Evolutionary conservation across 2,329 filamentous ascomycete genomes (phyloP).

Genomic region (Trichophyton equinum): DNA sequence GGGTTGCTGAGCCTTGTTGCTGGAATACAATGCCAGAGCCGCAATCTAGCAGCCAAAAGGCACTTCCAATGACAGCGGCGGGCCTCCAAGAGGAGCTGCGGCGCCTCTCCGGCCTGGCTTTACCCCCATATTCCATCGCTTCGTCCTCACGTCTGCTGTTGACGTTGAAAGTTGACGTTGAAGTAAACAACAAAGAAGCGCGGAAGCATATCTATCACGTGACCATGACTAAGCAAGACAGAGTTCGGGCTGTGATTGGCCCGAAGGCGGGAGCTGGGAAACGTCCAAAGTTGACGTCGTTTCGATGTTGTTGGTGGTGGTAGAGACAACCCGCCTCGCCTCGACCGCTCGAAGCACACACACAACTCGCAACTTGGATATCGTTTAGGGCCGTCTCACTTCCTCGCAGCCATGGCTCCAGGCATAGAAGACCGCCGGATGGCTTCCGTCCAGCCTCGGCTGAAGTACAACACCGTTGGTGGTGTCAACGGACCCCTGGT

Average conservation of each 20-base stretch:
- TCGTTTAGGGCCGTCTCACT: background rate
- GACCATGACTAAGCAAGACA: background rate
- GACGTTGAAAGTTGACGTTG: background rate
- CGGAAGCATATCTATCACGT: background rate
- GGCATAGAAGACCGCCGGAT: constrained; percentile 36
- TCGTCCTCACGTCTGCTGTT: background rate
- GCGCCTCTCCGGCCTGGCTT: background rate
- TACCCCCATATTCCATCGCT: background rate
- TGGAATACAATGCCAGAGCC: background rate
- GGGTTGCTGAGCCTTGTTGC: background rate
- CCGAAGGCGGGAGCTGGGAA: background rate
- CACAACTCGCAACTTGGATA: background rate
- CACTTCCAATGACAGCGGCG: too few relatives aligned
- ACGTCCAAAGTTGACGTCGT: background rate
- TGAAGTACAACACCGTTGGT: constrained; percentile 96
- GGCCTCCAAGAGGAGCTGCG: too few relatives aligned
- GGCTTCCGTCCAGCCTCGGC: constrained; percentile 50
- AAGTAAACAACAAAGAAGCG: background rate
- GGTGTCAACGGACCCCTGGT: constrained; percentile 97
- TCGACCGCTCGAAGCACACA: background rate
- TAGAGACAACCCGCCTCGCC: background rate
- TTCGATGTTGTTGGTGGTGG: background rate
- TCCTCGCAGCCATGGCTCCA: constrained; percentile 25
- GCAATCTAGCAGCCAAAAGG: background rate
- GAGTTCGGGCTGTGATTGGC: background rate